Evolutionary conservation across 768 basidiomycete species (phyloP).

Genomic region (Neoboletus magnificus): DNA sequence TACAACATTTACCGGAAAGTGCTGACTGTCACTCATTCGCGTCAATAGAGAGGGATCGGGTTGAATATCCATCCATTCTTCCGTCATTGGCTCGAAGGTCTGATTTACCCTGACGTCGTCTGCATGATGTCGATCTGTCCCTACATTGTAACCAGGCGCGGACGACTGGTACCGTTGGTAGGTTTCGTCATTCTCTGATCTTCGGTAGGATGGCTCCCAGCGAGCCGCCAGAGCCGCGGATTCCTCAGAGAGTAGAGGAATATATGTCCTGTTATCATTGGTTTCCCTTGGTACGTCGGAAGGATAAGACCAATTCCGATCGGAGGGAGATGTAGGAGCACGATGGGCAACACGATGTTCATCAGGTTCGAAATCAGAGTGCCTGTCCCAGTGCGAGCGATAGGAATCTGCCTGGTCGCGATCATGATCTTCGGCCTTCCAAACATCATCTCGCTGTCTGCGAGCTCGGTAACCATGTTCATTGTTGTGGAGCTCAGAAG

Average conservation of each 20-base stretch:
- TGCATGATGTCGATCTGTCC: slow-evolving; percentile 4
- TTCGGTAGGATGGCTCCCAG: slow-evolving; percentile 10
- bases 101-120: slow-evolving; percentile 6
- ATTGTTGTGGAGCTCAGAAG: slow-evolving; percentile 18
- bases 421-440: slow-evolving; percentile 14
- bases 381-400: slow-evolving; percentile 12
- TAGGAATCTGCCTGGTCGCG: slow-evolving; percentile 2
- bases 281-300: slow-evolving; percentile 3
- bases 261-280: slow-evolving; percentile 7
- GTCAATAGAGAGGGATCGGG: slow-evolving; percentile 22
- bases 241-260: not conserved
- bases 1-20: slow-evolving; percentile 18
- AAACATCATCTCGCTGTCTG: slow-evolving; percentile 21
- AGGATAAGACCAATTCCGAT: slow-evolving; percentile 4
- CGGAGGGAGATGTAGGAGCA: slow-evolving; percentile 1
- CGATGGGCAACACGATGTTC: slow-evolving; percentile 12
- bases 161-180: slow-evolving; percentile 11
- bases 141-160: not conserved
- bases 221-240: not conserved
- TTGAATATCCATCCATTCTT: slow-evolving; percentile 11
- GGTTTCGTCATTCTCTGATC: slow-evolving; percentile 12
- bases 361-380: slow-evolving; percentile 8
- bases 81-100: slow-evolving; percentile 10
- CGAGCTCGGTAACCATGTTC: slow-evolving; percentile 21
- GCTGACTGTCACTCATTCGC: slow-evolving; percentile 23